phyloP scores from a whole-genome alignment of 2,329 filamentous ascomycete species.

The Cadophora sp. region DNA sequence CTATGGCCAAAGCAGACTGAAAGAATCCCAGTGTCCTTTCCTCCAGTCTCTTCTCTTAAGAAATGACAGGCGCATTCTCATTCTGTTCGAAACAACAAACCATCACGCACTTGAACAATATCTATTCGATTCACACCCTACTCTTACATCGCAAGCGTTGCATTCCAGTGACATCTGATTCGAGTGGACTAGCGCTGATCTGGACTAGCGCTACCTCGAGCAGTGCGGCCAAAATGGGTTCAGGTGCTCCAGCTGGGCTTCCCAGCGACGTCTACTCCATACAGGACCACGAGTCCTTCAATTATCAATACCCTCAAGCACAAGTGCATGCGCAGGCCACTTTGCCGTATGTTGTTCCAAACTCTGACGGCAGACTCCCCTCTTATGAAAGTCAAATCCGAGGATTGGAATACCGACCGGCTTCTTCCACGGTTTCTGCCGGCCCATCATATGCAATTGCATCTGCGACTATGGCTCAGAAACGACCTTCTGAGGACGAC shows the following conservation, averaged over 20 bases:
- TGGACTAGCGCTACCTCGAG: neutral
- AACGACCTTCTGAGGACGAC: slow-evolving; percentile 34
- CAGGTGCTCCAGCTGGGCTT: neutral
- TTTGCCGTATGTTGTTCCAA: slow-evolving; percentile 17
- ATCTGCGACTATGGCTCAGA: slow-evolving; percentile 37
- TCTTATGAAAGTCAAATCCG: slow-evolving; percentile 24
- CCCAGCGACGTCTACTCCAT: slow-evolving; percentile 11
- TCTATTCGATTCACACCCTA: neutral
- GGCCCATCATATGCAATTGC: slow-evolving; percentile 13
- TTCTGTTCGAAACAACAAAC: neutral
- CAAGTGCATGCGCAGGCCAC: slow-evolving; percentile 20
- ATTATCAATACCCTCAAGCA: slow-evolving; percentile 4
- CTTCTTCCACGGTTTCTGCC: slow-evolving; percentile 37
- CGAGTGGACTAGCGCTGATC: neutral
- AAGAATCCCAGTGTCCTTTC: neutral
- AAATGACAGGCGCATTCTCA: neutral
- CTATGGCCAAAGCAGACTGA: neutral
- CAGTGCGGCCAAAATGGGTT: neutral
- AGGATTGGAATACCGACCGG: slow-evolving; percentile 30
- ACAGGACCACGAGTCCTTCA: slow-evolving; percentile 19
- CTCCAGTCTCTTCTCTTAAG: neutral
- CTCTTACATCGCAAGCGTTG: neutral
- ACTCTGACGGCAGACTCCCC: slow-evolving; percentile 5
- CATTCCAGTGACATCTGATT: neutral
- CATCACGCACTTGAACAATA: neutral